A percentile compares a stretch with the other conserved stretches of the same genome.
phyloP scores from a whole-genome alignment of 768 basidiomycete genomes.

The Nidula microcarpa region DNA sequence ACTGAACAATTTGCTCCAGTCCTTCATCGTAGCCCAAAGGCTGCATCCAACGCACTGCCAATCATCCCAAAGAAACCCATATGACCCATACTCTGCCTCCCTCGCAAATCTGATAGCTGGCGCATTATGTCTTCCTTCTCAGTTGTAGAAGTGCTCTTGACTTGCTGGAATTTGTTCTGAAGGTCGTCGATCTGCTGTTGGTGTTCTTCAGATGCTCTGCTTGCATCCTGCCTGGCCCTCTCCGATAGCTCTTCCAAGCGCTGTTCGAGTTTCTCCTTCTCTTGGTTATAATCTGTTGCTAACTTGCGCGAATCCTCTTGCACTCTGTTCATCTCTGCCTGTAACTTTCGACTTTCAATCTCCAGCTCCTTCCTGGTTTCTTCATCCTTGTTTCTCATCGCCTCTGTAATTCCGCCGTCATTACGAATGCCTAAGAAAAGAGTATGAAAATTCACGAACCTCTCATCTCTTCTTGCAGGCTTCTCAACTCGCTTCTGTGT shows the following conservation, averaged over 20 bases:
- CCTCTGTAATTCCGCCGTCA: slow-evolving; percentile 14
- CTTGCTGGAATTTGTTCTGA: slow-evolving; percentile 7
- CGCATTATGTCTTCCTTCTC: slow-evolving; percentile 11
- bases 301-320: slow-evolving; percentile 36
- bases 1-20: too few relatives aligned
- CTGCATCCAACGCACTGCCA: slow-evolving; percentile 12
- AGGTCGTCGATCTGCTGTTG: slow-evolving; percentile 13
- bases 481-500: slow-evolving; percentile 44
- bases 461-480: slow-evolving; percentile 44
- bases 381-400: slow-evolving; percentile 41
- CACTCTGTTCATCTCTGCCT: slow-evolving; percentile 39
- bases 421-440: background rate
- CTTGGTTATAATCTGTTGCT: slow-evolving; percentile 31
- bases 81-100: background rate
- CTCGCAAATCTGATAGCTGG: slow-evolving; percentile 8
- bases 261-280: slow-evolving; percentile 25
- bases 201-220: slow-evolving; percentile 7
- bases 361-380: slow-evolving; percentile 43
- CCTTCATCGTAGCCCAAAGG: slow-evolving; percentile 6
- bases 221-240: slow-evolving; percentile 8
- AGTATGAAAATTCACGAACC: slow-evolving; percentile 8
- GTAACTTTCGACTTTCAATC: slow-evolving; percentile 36
- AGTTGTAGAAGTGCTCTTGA: slow-evolving; percentile 1
- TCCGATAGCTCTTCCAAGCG: slow-evolving; percentile 22
- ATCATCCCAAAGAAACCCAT: slow-evolving; percentile 15